Percentiles rank a stretch among this genome's conserved stretches.
Conservation (phyloP, 2,329 filamentous ascomycete species). For the Penicillium frequentans region DNA sequence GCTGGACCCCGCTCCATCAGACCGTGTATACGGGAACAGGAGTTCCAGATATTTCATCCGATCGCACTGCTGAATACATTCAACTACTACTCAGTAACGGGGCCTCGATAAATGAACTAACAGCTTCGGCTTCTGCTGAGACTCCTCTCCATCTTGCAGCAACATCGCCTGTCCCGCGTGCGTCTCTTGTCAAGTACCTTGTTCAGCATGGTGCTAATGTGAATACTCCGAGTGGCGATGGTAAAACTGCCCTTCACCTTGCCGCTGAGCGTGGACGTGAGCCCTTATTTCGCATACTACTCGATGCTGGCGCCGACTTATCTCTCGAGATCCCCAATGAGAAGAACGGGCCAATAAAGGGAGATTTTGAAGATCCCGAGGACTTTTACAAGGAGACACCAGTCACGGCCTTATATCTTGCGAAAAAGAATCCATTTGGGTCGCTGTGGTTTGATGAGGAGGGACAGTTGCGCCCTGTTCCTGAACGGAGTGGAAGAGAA, state of each 20-base stretch:
- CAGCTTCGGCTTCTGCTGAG: conserved; percentile 6
- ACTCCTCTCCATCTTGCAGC: conserved; percentile 31
- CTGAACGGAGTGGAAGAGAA: not conserved
- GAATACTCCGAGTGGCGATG: conserved; percentile 18
- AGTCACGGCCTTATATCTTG: conserved; percentile 24
- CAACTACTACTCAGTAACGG: conserved; percentile 23
- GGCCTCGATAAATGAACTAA: conserved; percentile 23
- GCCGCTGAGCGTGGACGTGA: conserved; percentile 29
- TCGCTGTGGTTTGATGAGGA: conserved; percentile 23
- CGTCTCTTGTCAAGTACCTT: conserved; percentile 23
- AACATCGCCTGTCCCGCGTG: conserved; percentile 16
- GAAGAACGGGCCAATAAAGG: conserved; percentile 1
- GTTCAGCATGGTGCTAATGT: conserved; percentile 20
- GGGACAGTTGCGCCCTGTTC: not conserved
- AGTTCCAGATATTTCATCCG: not conserved
- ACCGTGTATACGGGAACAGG: not conserved
- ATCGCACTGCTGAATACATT: conserved; percentile 1
- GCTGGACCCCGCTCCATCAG: conserved; percentile 22
- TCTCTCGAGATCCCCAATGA: conserved; percentile 16
- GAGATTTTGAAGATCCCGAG: not conserved
- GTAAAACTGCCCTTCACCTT: conserved; percentile 26
- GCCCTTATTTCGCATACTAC: conserved; percentile 21
- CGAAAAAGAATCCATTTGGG: conserved; percentile 24
- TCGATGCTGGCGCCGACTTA: conserved; percentile 27
- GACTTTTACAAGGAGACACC: not conserved